These are phyloP conservation scores for Neonectria hederae DNA, from an alignment of 2,329 filamentous ascomycete species.

Conservation along the genomic window DNA sequence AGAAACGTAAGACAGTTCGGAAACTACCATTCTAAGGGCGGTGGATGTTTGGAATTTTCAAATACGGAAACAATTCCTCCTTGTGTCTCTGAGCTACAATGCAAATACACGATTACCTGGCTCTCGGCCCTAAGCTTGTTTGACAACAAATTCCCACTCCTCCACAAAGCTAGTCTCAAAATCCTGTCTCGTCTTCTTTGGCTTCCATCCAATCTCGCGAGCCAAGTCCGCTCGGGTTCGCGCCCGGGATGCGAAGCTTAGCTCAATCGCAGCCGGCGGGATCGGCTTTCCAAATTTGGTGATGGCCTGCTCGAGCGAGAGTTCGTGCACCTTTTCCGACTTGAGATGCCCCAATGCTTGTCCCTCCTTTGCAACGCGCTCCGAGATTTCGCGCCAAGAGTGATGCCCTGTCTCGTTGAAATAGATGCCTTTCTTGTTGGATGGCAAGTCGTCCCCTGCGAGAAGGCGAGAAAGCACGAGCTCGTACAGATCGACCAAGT, in stretches of 20 bases:
- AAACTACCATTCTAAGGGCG: not conserved
- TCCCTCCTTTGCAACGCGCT: constrained; percentile 47
- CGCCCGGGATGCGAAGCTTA: constrained; percentile 43
- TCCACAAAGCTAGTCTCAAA: constrained; percentile 37
- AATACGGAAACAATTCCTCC: not conserved
- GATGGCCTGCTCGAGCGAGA: constrained; percentile 43
- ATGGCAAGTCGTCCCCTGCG: constrained; percentile 44
- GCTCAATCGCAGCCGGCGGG: constrained; percentile 40
- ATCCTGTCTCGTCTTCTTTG: constrained; percentile 42
- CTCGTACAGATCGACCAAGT: constrained; percentile 54
- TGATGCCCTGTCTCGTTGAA: constrained; percentile 54
- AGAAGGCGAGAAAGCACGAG: constrained; percentile 48
- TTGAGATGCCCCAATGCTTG: constrained; percentile 44
- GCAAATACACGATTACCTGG: not conserved
- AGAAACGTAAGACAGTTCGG: not conserved
- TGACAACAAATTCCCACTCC: constrained; percentile 21
- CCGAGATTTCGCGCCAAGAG: constrained; percentile 51
- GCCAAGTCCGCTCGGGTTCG: constrained; percentile 40
- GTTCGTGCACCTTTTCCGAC: constrained; percentile 37
- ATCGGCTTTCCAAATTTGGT: constrained; percentile 26
- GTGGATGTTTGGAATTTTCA: not conserved
- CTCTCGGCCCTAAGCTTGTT: not conserved
- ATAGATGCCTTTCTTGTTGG: constrained; percentile 51
- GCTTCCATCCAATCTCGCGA: constrained; percentile 46
- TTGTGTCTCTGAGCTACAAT: not conserved